Percentiles rank a stretch among this genome's conserved stretches.
Evolutionary conservation across 352 stramenopile genomes (phyloP).

Genomic region (Phytophthora podocarpi): DNA sequence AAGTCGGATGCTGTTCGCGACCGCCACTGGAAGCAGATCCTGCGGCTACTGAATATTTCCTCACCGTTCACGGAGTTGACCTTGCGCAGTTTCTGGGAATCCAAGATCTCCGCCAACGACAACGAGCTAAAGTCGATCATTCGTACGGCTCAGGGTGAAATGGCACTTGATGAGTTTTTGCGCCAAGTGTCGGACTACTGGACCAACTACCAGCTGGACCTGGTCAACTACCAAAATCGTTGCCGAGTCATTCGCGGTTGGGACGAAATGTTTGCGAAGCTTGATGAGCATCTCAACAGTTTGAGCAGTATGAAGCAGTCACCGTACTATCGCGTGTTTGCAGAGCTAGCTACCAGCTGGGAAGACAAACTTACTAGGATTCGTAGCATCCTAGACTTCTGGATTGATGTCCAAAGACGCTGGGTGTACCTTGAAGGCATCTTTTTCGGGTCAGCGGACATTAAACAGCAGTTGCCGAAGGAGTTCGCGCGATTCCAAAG

Average conservation of each 20-base stretch:
- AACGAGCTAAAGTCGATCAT: slow-evolving; percentile 98
- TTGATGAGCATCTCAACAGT: slow-evolving; percentile 99
- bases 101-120: slow-evolving; percentile 91
- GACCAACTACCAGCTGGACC: slow-evolving; percentile 89
- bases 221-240: slow-evolving; percentile 94
- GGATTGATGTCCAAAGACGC: slow-evolving; percentile 99
- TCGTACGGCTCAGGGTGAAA: slow-evolving; percentile 98
- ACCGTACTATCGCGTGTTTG: slow-evolving; percentile 99
- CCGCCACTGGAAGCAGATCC: slow-evolving; percentile 98
- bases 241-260: slow-evolving; percentile 98
- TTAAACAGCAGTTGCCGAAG: slow-evolving; percentile 98
- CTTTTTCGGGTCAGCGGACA: slow-evolving; percentile 98
- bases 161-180: slow-evolving; percentile 99
- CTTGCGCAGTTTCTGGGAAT: slow-evolving; percentile 97
- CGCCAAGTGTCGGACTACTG: slow-evolving; percentile 93
- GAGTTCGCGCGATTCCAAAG: slow-evolving; percentile 98
- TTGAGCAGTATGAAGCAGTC: slow-evolving; percentile 99
- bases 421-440: slow-evolving; percentile 99
- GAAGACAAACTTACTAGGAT: slow-evolving; percentile 98
- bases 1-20: slow-evolving; percentile 99
- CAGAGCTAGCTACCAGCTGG: slow-evolving; percentile 97
- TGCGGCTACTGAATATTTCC: slow-evolving; percentile 94
- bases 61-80: slow-evolving; percentile 96
- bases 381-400: slow-evolving; percentile 97
- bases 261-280: slow-evolving; percentile 98